Conservation (phyloP, 1,284 basidiomycete species). For the Irpex lacteus region DNA sequence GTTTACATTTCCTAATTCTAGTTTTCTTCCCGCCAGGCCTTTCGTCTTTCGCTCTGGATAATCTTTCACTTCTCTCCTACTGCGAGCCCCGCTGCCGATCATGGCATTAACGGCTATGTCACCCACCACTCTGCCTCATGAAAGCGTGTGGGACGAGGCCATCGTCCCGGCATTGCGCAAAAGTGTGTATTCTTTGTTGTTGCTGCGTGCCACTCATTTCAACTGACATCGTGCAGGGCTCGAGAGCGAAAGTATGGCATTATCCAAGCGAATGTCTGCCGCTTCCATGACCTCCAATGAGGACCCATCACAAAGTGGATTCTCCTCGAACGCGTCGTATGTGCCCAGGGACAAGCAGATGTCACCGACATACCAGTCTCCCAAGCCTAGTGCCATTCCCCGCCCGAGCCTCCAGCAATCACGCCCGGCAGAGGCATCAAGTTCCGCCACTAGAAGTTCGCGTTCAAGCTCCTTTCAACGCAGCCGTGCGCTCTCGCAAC, state of each 20-base stretch:
- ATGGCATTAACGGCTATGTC: conserved; percentile 40
- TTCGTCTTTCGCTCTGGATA: conserved; percentile 10
- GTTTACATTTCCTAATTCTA: conserved; percentile 4
- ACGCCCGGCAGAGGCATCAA: conserved; percentile 22
- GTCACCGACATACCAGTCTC: conserved; percentile 21
- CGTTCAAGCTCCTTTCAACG: conserved; percentile 26
- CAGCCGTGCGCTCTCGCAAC: conserved; percentile 62
- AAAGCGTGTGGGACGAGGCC: conserved; percentile 66
- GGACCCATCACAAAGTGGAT: conserved; percentile 23
- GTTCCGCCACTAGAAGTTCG: conserved; percentile 14
- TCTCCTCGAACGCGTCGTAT: conserved; percentile 20
- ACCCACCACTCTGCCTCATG: conserved; percentile 46
- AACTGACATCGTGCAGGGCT: conserved; percentile 46
- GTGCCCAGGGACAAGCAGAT: conserved; percentile 19
- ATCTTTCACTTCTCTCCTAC: conserved; percentile 15
- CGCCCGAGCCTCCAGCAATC: conserved; percentile 42
- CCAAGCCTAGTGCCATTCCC: conserved; percentile 44
- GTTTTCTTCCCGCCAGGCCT: neutral
- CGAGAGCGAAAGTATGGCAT: conserved; percentile 66
- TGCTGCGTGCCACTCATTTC: conserved; percentile 10
- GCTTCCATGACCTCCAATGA: conserved; percentile 61
- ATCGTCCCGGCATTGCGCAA: conserved; percentile 70
- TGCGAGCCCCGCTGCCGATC: conserved; percentile 12
- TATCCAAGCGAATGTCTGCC: conserved; percentile 71
- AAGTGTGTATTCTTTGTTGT: conserved; percentile 39